A percentile compares a stretch with the other conserved stretches of the same genome.
Evolutionary conservation across 1,284 basidiomycete genomes (phyloP).

Genomic region (Ustilago cynodontis): DNA sequence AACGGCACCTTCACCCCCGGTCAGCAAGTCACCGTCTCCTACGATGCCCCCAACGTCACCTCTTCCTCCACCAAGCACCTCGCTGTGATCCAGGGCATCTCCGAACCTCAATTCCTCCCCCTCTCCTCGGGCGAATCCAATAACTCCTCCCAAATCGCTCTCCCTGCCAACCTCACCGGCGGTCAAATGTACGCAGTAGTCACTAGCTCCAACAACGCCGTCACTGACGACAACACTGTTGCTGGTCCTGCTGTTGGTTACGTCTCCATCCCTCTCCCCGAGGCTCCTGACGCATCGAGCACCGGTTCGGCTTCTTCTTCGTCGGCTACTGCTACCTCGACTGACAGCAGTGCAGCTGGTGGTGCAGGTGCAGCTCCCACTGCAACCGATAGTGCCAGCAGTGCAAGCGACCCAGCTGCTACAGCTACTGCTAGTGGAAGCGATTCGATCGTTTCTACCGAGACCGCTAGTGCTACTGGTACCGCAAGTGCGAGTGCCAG

Average conservation of each 20-base stretch:
- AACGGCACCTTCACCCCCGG: conserved; percentile 48
- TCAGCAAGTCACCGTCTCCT: conserved; percentile 41
- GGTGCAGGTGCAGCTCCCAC: conserved; percentile 10
- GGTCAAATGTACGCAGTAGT: conserved; percentile 56
- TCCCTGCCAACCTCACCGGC: conserved; percentile 49
- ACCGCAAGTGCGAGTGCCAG: background rate
- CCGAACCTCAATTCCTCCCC: conserved; percentile 27
- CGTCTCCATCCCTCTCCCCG: conserved; percentile 41
- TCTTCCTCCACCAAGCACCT: conserved; percentile 23
- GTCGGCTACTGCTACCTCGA: background rate
- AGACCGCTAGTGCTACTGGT: background rate
- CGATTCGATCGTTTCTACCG: conserved; percentile 26
- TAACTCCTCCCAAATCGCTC: conserved; percentile 20
- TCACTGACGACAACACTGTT: conserved; percentile 53
- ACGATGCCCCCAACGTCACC: conserved; percentile 24
- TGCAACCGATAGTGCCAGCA: background rate
- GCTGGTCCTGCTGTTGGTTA: conserved; percentile 47
- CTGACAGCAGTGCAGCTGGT: background rate
- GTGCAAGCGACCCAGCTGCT: conserved; percentile 1
- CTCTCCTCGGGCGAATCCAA: conserved; percentile 12
- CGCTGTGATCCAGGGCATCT: conserved; percentile 45
- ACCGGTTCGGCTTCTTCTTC: conserved; percentile 10
- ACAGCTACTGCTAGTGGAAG: conserved; percentile 18
- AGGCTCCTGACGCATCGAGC: conserved; percentile 43
- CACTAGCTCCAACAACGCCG: conserved; percentile 26